These are phyloP conservation scores for Talaromyces atroroseus DNA, from an alignment of 2,329 filamentous ascomycete species.

Conservation along the genomic window DNA sequence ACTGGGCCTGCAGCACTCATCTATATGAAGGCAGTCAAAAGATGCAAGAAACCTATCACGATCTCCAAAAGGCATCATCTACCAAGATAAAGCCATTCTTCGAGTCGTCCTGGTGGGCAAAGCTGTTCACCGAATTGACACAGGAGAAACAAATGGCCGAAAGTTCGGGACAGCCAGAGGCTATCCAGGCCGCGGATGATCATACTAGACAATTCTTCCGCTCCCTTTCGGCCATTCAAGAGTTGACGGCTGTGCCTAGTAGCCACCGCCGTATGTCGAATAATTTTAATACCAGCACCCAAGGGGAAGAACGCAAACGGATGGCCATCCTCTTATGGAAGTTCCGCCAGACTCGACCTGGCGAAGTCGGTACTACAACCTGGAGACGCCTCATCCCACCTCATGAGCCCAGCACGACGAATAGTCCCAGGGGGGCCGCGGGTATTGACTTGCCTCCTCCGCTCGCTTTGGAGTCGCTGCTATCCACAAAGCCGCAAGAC, in stretches of 20 bases:
- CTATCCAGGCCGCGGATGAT: slow-evolving; percentile 29
- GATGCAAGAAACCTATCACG: slow-evolving; percentile 27
- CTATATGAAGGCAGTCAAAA: slow-evolving; percentile 36
- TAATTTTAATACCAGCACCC: slow-evolving; percentile 20
- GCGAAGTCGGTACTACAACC: slow-evolving; percentile 39
- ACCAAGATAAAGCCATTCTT: slow-evolving; percentile 41
- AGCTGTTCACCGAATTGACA: slow-evolving; percentile 37
- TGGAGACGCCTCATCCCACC: slow-evolving; percentile 40
- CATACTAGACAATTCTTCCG: slow-evolving; percentile 33
- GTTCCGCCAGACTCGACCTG: slow-evolving; percentile 38
- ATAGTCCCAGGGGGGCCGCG: slow-evolving; percentile 29
- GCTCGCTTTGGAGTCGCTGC: slow-evolving; percentile 31
- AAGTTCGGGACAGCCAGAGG: slow-evolving; percentile 27
- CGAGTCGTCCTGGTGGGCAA: slow-evolving; percentile 43
- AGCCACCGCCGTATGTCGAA: slow-evolving; percentile 24
- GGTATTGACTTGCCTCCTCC: slow-evolving; percentile 33
- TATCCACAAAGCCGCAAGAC: slow-evolving; percentile 27
- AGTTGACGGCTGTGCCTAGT: slow-evolving; percentile 34
- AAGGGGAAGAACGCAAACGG: slow-evolving; percentile 27
- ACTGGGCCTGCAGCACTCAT: slow-evolving; percentile 40
- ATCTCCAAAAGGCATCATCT: slow-evolving; percentile 29
- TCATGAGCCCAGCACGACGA: slow-evolving; percentile 30
- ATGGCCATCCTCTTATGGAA: slow-evolving; percentile 44
- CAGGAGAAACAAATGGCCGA: slow-evolving; percentile 36
- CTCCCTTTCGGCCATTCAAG: slow-evolving; percentile 42